These are phyloP conservation scores for Metschnikowia orientalis DNA, from an alignment of 805 yeast genomes.

Conservation along the genomic window DNA sequence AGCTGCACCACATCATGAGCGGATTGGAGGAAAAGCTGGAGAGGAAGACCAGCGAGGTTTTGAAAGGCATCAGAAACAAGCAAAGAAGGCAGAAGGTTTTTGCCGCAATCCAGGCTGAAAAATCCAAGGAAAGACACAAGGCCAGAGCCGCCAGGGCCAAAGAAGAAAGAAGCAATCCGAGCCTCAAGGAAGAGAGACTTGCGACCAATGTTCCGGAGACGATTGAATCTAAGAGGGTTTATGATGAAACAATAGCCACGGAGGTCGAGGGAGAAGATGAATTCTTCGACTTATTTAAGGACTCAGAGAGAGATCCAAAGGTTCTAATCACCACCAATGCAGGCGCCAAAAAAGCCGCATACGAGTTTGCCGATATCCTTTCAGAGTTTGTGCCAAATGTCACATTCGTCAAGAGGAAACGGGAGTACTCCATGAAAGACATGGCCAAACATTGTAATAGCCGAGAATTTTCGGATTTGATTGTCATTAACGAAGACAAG, in stretches of 20 bases:
- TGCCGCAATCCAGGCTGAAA: slow-evolving; percentile 68
- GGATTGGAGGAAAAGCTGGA: slow-evolving; percentile 6
- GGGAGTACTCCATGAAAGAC: slow-evolving; percentile 78
- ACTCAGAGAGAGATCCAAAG: slow-evolving; percentile 60
- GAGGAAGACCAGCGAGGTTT: slow-evolving; percentile 13
- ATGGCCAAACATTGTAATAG: slow-evolving; percentile 80
- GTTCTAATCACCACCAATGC: slow-evolving; percentile 86
- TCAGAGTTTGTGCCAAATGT: slow-evolving; percentile 82
- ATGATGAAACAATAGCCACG: slow-evolving; percentile 72
- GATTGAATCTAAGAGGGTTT: slow-evolving; percentile 77
- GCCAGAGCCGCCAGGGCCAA: slow-evolving; percentile 79
- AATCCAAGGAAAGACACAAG: slow-evolving; percentile 72
- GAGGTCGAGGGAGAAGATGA: slow-evolving; percentile 63
- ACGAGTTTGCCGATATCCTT: slow-evolving; percentile 82
- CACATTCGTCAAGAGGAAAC: slow-evolving; percentile 81
- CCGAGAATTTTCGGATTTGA: slow-evolving; percentile 80
- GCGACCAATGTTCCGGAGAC: slow-evolving; percentile 76
- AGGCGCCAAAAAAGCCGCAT: slow-evolving; percentile 79
- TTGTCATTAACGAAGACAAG: slow-evolving; percentile 91
- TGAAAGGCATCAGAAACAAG: slow-evolving; percentile 61
- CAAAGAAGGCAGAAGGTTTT: slow-evolving; percentile 73
- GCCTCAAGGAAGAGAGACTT: slow-evolving; percentile 72
- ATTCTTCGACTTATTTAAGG: slow-evolving; percentile 38
- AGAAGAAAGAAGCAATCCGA: slow-evolving; percentile 81
- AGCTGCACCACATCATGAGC: slow-evolving; percentile 3